Evolutionary conservation across 257 asterid genomes (phyloP), one percentile per base, ranked within the genome.

Genomic region (Forsythia suspensa): DNA sequence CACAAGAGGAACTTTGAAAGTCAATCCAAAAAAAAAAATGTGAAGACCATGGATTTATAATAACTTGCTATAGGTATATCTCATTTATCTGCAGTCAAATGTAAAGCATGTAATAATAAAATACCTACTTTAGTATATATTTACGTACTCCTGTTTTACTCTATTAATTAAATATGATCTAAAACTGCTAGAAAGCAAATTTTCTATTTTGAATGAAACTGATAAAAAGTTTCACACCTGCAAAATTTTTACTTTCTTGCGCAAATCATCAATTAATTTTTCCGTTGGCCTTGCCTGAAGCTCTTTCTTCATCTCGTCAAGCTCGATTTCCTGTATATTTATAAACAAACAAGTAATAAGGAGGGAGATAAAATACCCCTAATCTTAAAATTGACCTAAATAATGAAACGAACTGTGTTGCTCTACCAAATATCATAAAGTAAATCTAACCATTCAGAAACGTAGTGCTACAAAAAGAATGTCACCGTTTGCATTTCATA

Each of bases 211-310:
- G 20, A 65, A 71, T 74, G n/a, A 70, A 75, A 79, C 63, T 13
- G 72, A 66, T 63, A 76, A 74, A n/a, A 74, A 69, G 72, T 69
- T 43, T 74, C 70, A 80, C 80, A 94, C 99, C 98, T 96, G 99
- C 87, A 96, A 91, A 79, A 96, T 94, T 88, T 96, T 89, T 63
- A 96, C 93, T 90, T 96, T 96, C 90, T 94, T 94, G 57, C 93
- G 90, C 87, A 96, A 85, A 88, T 96, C 99, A 80, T 91, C 97
- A 11, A 96, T 94, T 77, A 96, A 83, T 80, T 94, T 96, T 67
- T 86, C 87, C 18, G 98, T 96, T 69, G 99, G 98, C 85, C 99
- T 91, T 16, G 85, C 80, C 79, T 90, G 97, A 80, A 96, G 89
- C 91, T 90, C 98, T 88, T 89, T 94, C 84, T 90, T 91, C 89